A percentile compares a stretch with the other conserved stretches of the same genome.
Conservation (phyloP, 1,139 yeast genomes). For the Pichia sp. region DNA sequence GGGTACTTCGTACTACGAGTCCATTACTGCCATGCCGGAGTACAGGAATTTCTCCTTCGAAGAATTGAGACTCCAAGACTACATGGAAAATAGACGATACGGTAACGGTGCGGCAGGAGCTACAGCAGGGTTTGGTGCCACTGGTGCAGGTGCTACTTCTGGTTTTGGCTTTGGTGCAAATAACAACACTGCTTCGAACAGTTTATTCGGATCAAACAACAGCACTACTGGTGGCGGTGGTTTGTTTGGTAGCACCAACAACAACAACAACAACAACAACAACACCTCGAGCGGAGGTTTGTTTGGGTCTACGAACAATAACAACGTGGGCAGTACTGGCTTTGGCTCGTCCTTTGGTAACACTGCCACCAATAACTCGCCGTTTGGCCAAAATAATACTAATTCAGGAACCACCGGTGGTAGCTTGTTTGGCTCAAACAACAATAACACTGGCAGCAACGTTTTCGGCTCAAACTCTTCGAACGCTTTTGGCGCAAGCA, state of each 20-base stretch:
- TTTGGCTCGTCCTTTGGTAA: not conserved
- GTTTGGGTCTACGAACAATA: constrained; percentile 13
- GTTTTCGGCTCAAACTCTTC: constrained; percentile 39
- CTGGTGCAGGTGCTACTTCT: constrained; percentile 1
- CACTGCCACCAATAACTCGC: constrained; percentile 17
- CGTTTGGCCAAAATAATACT: constrained; percentile 27
- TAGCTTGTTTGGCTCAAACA: constrained; percentile 50
- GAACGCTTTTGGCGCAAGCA: constrained; percentile 21
- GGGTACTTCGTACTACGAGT: constrained; percentile 59
- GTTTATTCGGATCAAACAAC: constrained; percentile 11
- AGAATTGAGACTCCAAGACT: constrained; percentile 86
- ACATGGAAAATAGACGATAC: constrained; percentile 65
- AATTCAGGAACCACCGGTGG: constrained; percentile 32
- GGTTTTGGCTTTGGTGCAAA: constrained; percentile 17
- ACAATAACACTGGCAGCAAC: constrained; percentile 12
- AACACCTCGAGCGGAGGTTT: constrained; percentile 17
- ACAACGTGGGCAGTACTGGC: constrained; percentile 3
- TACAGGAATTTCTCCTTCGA: constrained; percentile 77
- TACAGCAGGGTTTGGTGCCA: constrained; percentile 21
- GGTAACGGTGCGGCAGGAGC: constrained; percentile 36
- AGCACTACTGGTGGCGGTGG: constrained; percentile 12
- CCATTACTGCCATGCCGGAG: constrained; percentile 85
- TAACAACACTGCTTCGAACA: constrained; percentile 13
- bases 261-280: constrained; percentile 17
- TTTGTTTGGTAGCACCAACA: constrained; percentile 22